Evolutionary conservation across 2,329 filamentous ascomycete genomes (phyloP).

Genomic region (Mycosphaerella arachidis): DNA sequence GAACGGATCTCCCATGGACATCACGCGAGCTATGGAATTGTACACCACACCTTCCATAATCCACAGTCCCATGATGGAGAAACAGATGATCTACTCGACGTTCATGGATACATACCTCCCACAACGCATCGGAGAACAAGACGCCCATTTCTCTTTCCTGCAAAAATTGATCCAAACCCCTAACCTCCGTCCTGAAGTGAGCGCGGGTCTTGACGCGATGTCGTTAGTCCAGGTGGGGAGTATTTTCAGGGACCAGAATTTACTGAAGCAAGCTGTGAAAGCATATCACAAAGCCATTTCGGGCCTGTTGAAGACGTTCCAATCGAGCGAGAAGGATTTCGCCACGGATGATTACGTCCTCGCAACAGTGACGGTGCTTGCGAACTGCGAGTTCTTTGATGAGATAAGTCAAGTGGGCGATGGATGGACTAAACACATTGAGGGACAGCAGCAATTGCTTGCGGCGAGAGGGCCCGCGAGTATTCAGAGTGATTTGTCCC

Average conservation of each 20-base stretch:
- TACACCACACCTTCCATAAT: constrained; percentile 9
- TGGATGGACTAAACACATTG: constrained; percentile 29
- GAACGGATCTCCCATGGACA: constrained; percentile 1
- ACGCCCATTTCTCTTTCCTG: constrained; percentile 24
- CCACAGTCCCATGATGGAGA: constrained; percentile 15
- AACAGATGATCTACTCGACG: constrained; percentile 21
- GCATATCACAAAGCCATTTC: constrained; percentile 25
- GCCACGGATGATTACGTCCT: constrained; percentile 27
- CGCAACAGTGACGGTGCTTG: constrained; percentile 28
- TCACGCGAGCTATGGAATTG: constrained; percentile 8
- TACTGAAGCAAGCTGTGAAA: constrained; percentile 25
- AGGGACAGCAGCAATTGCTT: constrained; percentile 28
- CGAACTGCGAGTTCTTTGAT: constrained; percentile 31
- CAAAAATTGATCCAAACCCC: constrained; percentile 20
- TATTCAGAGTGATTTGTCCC: constrained; percentile 22
- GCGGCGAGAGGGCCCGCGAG: constrained; percentile 26
- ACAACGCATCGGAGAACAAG: constrained; percentile 10
- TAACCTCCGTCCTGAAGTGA: constrained; percentile 21
- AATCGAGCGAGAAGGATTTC: constrained; percentile 9
- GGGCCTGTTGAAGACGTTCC: constrained; percentile 19
- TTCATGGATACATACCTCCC: constrained; percentile 32
- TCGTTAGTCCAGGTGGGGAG: constrained; percentile 29
- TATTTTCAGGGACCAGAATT: constrained; percentile 20
- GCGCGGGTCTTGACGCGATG: constrained; percentile 27
- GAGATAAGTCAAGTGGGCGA: constrained; percentile 27